phyloP scores from a whole-genome alignment of 2,329 filamentous ascomycete species.

The Niveomyces coronatus region DNA sequence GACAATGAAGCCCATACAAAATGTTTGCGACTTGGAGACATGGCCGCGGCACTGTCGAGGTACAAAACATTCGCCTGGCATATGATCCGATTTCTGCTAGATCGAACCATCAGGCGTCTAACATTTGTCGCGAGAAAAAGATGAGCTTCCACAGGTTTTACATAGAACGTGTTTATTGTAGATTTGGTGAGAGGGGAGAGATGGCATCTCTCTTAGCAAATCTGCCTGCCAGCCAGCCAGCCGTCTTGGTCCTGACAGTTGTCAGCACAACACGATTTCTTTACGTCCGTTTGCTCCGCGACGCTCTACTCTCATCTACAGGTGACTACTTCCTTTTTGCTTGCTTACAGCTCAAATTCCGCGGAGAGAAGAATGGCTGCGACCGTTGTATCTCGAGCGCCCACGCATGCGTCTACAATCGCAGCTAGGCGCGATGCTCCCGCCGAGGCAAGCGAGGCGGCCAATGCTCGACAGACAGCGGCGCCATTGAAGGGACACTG shows the following conservation, averaged over 20 bases:
- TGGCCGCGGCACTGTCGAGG: conserved; percentile 26
- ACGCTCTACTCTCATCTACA: too few species aligned
- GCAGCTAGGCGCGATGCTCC: conserved; percentile 22
- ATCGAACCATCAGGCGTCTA: conserved; percentile 29
- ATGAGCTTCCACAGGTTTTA: conserved; percentile 13
- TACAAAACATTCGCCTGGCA: conserved; percentile 26
- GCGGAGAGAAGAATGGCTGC: conserved; percentile 27
- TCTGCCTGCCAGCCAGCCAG: background rate
- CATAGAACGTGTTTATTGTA: conserved; percentile 5
- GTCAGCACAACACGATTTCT: conserved; percentile 1
- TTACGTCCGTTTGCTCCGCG: background rate
- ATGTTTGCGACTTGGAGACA: conserved; percentile 32
- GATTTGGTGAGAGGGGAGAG: background rate
- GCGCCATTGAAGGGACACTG: conserved; percentile 7
- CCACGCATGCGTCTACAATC: conserved; percentile 25
- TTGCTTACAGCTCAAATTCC: conserved; percentile 24
- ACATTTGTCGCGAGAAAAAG: conserved; percentile 30
- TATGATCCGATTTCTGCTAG: conserved; percentile 28
- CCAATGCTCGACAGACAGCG: conserved; percentile 13
- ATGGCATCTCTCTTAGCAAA: background rate
- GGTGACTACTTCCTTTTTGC: background rate
- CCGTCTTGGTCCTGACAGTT: background rate
- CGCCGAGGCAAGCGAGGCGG: conserved; percentile 19
- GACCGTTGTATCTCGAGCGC: conserved; percentile 22
- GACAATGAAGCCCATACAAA: background rate